Conservation (phyloP, 2,329 filamentous ascomycete genomes). For the Tolypocladium amazonense region DNA sequence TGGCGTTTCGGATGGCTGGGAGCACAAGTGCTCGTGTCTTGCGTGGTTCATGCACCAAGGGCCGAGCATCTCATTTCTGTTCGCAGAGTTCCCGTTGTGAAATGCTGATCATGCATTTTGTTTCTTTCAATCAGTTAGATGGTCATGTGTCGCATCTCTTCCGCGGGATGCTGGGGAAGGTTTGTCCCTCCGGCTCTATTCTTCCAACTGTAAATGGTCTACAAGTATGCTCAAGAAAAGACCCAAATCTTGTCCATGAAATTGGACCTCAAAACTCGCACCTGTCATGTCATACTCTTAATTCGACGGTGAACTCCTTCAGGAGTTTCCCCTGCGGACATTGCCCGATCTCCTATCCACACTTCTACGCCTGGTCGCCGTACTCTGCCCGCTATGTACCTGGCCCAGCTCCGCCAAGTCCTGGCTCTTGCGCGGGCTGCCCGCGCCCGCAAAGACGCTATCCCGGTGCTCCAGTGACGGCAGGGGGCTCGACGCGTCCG, state of each 20-base stretch:
- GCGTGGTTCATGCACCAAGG: background rate
- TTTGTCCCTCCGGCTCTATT: background rate
- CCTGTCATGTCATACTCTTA: background rate
- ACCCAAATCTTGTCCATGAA: background rate
- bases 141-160: background rate
- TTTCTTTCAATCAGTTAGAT: background rate
- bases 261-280: background rate
- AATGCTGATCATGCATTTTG: background rate
- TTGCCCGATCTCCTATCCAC: slow-evolving; percentile 6
- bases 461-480: slow-evolving; percentile 7
- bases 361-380: slow-evolving; percentile 17
- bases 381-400: slow-evolving; percentile 16
- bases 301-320: background rate
- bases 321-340: background rate
- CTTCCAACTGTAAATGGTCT: too few species aligned
- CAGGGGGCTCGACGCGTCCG: slow-evolving; percentile 4
- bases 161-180: background rate
- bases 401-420: slow-evolving; percentile 23
- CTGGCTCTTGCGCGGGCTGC: slow-evolving; percentile 18
- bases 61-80: background rate
- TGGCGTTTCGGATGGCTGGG: background rate
- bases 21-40: background rate
- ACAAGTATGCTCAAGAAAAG: background rate
- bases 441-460: slow-evolving; percentile 15
- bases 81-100: background rate